phyloP scores from a whole-genome alignment of 371 early-diverging fungal species.

The Rhizopus sp. region DNA sequence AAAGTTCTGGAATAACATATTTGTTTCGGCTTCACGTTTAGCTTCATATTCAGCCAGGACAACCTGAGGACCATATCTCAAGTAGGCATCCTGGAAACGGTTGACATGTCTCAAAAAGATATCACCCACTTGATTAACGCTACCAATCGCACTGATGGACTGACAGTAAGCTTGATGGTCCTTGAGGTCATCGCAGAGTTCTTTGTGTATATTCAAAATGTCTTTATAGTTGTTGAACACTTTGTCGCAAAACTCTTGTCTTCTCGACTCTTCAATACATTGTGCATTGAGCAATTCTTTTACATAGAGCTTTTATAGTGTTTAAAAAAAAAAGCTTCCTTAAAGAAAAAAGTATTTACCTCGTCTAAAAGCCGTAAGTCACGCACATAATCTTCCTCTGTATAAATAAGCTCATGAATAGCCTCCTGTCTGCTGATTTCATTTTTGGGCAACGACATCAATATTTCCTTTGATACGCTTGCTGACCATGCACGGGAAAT shows the following conservation, averaged over 20 bases:
- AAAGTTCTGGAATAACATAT: slow-evolving; percentile 74
- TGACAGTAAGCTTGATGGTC: slow-evolving; percentile 67
- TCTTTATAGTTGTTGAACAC: slow-evolving; percentile 85
- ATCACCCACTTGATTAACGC: slow-evolving; percentile 85
- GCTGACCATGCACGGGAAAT: slow-evolving; percentile 69
- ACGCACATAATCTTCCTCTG: slow-evolving; percentile 89
- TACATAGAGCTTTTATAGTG: slow-evolving; percentile 16
- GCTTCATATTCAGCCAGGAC: slow-evolving; percentile 79
- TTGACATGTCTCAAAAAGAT: slow-evolving; percentile 74
- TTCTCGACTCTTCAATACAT: slow-evolving; percentile 59
- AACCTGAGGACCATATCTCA: slow-evolving; percentile 87
- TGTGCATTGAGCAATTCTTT: slow-evolving; percentile 35
- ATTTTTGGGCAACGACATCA: slow-evolving; percentile 68
- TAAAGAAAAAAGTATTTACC: slow-evolving; percentile 14
- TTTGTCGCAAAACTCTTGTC: slow-evolving; percentile 69
- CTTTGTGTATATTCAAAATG: slow-evolving; percentile 70
- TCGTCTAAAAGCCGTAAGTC: slow-evolving; percentile 60
- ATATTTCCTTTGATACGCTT: slow-evolving; percentile 71
- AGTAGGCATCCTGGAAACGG: slow-evolving; percentile 71
- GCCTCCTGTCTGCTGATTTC: slow-evolving; percentile 92
- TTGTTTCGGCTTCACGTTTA: slow-evolving; percentile 70
- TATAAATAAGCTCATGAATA: slow-evolving; percentile 90
- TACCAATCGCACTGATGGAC: slow-evolving; percentile 43
- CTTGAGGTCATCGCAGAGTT: slow-evolving; percentile 69
- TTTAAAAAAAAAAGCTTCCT: not conserved